Evolutionary conservation across 2,329 filamentous ascomycete genomes (phyloP).

Genomic region (Cladosporium colombiae): DNA sequence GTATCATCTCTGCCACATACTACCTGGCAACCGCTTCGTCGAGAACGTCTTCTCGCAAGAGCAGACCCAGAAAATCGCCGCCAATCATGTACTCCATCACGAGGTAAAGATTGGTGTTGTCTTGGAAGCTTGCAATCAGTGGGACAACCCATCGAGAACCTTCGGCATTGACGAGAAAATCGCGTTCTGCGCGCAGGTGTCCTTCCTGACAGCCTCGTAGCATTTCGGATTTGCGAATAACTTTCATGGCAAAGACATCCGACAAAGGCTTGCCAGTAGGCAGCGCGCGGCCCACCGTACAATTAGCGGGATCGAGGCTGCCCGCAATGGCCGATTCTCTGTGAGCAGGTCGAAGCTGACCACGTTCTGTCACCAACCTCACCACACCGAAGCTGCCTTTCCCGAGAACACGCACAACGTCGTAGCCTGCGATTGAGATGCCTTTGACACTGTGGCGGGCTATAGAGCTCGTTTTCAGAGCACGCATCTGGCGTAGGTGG

Average conservation of each 20-base stretch:
- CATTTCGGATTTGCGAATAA: conserved; percentile 93
- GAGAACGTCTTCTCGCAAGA: conserved; percentile 82
- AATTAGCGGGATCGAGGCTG: conserved; percentile 9
- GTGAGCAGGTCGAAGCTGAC: conserved; percentile 22
- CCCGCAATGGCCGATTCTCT: not conserved
- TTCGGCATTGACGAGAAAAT: conserved; percentile 86
- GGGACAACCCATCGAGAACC: conserved; percentile 90
- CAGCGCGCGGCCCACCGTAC: conserved; percentile 13
- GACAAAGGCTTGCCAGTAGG: conserved; percentile 40
- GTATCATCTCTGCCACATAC: conserved; percentile 93
- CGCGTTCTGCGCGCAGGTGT: conserved; percentile 85
- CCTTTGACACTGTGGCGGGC: conserved; percentile 50
- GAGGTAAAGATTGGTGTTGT: conserved; percentile 79
- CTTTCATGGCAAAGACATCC: conserved; percentile 91
- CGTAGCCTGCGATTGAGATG: conserved; percentile 66
- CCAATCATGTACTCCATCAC: conserved; percentile 99
- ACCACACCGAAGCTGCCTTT: conserved; percentile 96
- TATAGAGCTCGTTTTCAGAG: conserved; percentile 64
- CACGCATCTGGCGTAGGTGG: conserved; percentile 71
- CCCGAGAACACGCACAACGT: conserved; percentile 78
- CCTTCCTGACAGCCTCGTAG: conserved; percentile 87
- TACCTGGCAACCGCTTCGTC: conserved; percentile 77
- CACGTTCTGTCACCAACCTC: conserved; percentile 65
- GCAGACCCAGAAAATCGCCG: conserved; percentile 84
- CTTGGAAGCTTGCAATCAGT: conserved; percentile 85